These are phyloP conservation scores for Mrakia hoshinonis DNA, from an alignment of 768 basidiomycete species.

Conservation along the genomic window DNA sequence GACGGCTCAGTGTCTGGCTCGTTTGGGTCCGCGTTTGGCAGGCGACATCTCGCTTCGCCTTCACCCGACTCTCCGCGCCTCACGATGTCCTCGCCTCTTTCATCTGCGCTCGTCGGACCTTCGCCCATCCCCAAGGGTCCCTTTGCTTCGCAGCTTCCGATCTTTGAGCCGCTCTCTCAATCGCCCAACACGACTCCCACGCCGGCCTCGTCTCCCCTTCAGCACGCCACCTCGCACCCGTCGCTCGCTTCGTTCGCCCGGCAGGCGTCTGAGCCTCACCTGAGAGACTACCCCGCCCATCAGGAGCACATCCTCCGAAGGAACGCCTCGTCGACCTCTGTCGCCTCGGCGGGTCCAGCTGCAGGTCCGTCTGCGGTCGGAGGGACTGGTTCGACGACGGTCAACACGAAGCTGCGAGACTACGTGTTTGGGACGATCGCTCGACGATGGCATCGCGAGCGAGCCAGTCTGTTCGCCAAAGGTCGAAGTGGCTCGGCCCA, in stretches of 20 bases:
- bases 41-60: not conserved
- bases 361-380: conserved; percentile 45
- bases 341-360: not conserved
- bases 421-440: conserved; percentile 82
- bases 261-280: conserved; percentile 7
- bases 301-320: conserved; percentile 4
- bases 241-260: conserved; percentile 13
- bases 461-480: conserved; percentile 4
- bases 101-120: not conserved
- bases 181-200: conserved; percentile 9
- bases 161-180: conserved; percentile 12
- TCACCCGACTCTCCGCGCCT: conserved; percentile 1
- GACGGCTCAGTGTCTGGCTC: conserved; percentile 7
- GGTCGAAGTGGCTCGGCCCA: not conserved
- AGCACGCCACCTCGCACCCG: conserved; percentile 5
- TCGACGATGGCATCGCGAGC: conserved; percentile 5
- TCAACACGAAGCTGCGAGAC: conserved; percentile 89
- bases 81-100: not conserved
- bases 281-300: conserved; percentile 18
- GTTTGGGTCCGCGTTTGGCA: not conserved
- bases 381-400: conserved; percentile 83
- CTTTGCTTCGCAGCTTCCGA: not conserved
- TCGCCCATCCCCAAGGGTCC: conserved; percentile 1
- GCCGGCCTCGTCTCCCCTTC: conserved; percentile 15
- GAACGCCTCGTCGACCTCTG: not conserved